Evolutionary conservation across 192 early-diverging fungal species (phyloP).

Genomic region (Rhizophlyctis rosea): DNA sequence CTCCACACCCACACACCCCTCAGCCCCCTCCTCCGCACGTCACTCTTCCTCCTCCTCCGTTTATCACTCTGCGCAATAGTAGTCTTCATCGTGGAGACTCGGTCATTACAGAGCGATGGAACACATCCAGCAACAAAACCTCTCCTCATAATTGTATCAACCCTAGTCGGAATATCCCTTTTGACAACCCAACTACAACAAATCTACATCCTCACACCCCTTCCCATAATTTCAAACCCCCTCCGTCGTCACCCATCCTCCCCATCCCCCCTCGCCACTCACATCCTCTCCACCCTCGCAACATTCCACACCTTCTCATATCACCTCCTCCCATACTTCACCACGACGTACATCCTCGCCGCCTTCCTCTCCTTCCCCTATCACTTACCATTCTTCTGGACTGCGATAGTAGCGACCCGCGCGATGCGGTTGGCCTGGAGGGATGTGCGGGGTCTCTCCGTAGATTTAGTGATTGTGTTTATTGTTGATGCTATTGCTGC

Average conservation of each 20-base stretch:
- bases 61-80: background rate
- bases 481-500: conserved; percentile 3
- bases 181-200: conserved; percentile 23
- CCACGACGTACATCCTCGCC: conserved; percentile 11
- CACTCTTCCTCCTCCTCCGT: background rate
- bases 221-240: conserved; percentile 33
- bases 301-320: conserved; percentile 1
- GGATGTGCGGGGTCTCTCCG: background rate
- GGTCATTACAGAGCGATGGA: background rate
- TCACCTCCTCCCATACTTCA: background rate
- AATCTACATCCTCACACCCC: conserved; percentile 14
- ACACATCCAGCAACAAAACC: conserved; percentile 7
- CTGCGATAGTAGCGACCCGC: conserved; percentile 10
- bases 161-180: conserved; percentile 2
- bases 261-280: background rate
- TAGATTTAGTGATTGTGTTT: conserved; percentile 2
- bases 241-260: conserved; percentile 1
- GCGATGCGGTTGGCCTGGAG: conserved; percentile 17
- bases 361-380: background rate
- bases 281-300: conserved; percentile 1
- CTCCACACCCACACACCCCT: background rate
- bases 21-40: conserved; percentile 5
- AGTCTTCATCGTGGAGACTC: conserved; percentile 8
- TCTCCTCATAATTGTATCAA: conserved; percentile 12
- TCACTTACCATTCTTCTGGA: conserved; percentile 8